These are phyloP conservation scores for Lactuca saligna DNA, from an alignment of 129 eudicot genomes.

Conservation along the genomic window DNA sequence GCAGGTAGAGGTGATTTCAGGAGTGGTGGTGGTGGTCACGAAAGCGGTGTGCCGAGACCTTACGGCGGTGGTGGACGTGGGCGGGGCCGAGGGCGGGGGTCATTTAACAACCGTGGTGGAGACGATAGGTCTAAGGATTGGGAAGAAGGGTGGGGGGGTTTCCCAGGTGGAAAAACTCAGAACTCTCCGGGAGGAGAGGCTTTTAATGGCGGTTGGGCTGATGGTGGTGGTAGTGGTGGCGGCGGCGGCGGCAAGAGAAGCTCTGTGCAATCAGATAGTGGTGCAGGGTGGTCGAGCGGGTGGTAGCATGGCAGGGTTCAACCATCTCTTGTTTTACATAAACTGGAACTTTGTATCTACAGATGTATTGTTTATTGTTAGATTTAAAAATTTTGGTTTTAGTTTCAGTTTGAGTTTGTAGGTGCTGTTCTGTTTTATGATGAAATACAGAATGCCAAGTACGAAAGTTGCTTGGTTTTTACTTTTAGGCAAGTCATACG, in stretches of 20 bases:
- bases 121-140: conserved; percentile 48
- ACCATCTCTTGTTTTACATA: conserved; percentile 12
- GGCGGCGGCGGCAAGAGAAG: conserved; percentile 36
- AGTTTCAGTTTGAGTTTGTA: not conserved
- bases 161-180: conserved; percentile 65
- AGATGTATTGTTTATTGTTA: conserved; percentile 7
- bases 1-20: conserved; percentile 71
- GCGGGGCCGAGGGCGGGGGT: conserved; percentile 77
- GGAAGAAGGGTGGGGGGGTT: conserved; percentile 53
- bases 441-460: not conserved
- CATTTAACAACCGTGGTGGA: conserved; percentile 33
- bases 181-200: conserved; percentile 70
- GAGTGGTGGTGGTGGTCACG: conserved; percentile 56
- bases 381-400: not conserved
- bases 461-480: not conserved
- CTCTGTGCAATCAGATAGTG: conserved; percentile 20
- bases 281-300: conserved; percentile 39
- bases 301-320: conserved; percentile 23
- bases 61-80: conserved; percentile 62
- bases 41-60: conserved; percentile 69
- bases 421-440: not conserved
- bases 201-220: conserved; percentile 56
- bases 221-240: conserved; percentile 42
- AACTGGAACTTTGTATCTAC: conserved; percentile 12
- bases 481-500: too few species aligned